A percentile compares a stretch with the other conserved stretches of the same genome.
Conservation (phyloP, 164 flowering plant genomes). For the Annona cherimola region DNA sequence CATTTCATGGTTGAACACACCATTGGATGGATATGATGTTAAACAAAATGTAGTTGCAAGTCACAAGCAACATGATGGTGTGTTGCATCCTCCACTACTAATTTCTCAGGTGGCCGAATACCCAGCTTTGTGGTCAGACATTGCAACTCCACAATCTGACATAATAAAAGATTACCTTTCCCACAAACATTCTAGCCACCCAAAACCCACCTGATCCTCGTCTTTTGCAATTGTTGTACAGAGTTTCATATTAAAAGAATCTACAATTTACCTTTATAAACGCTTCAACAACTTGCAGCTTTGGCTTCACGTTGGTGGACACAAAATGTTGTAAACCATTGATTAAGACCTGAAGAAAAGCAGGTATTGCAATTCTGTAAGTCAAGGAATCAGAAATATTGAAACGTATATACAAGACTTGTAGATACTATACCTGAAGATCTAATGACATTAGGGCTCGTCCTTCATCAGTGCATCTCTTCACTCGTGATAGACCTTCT, state of each 20-base stretch:
- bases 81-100: no score
- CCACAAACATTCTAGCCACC: no score
- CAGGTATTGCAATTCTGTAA: background rate
- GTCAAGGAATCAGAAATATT: no score
- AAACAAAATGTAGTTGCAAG: background rate
- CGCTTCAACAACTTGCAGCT: constrained; percentile 75
- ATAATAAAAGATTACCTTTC: background rate
- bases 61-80: no score
- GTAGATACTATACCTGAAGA: constrained; percentile 58
- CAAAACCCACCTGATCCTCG: background rate
- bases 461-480: constrained; percentile 93
- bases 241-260: no score
- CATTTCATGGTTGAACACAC: background rate
- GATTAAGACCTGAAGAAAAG: constrained; percentile 77
- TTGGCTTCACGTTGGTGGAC: constrained; percentile 61
- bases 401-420: no score
- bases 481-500: constrained; percentile 89
- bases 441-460: constrained; percentile 93
- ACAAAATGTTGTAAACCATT: constrained; percentile 86
- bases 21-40: background rate
- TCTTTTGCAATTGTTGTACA: background rate
- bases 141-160: background rate
- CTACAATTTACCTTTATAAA: constrained; percentile 66
- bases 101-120: no score
- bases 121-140: no score